Evolutionary conservation across 106 monocot species (phyloP), one percentile per base, ranked within the genome.

Genomic region (Hemerocallis citrina): DNA sequence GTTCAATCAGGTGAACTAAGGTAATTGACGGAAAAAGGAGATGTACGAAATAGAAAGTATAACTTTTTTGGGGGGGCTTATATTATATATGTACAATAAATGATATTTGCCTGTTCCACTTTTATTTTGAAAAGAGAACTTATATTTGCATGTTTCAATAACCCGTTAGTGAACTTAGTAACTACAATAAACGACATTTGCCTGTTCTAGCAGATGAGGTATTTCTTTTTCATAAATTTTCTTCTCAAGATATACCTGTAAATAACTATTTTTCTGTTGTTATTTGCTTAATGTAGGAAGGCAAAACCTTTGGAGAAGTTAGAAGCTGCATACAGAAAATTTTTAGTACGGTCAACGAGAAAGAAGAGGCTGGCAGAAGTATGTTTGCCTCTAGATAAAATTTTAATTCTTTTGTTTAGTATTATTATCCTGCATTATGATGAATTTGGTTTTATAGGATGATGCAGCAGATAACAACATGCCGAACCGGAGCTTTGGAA

Each of bases 401-500:
- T n/a, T 31, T 64, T 12, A n/a, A 8, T 55, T 15, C 42, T 52
- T 43, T 64, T n/a, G 25, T 21, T 30, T 3, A 7, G 48, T 29
- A n/a, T 49, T 54, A 25, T 39, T 37, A 41, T 34, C 33, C 25
- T 4, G 21, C 4, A 52, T 55, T 28, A 12, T 36, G 16, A 48
- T 36, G 13, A 7, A 30, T 62, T 45, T 34, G 17, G 12, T 52
- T 56, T 27, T 59, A 61, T 62, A 89, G 83, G 85, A 82, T 22
- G 84, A 82, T 39, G 21, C 62, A 34, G 21, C 32, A 1, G 75
- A 68, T 65, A 52, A 59, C 65, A 33, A 62, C 55, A 64, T 56
- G 19, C 79, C 78, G 32, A 39, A 20, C 44, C 80, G 95, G 64
- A 81, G 78, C 55, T 95, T 95, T 56, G 95, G 95, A 59, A 86